These are phyloP conservation scores for Macadamia tetraphylla DNA, from an alignment of 164 flowering plant genomes.

Conservation along the genomic window DNA sequence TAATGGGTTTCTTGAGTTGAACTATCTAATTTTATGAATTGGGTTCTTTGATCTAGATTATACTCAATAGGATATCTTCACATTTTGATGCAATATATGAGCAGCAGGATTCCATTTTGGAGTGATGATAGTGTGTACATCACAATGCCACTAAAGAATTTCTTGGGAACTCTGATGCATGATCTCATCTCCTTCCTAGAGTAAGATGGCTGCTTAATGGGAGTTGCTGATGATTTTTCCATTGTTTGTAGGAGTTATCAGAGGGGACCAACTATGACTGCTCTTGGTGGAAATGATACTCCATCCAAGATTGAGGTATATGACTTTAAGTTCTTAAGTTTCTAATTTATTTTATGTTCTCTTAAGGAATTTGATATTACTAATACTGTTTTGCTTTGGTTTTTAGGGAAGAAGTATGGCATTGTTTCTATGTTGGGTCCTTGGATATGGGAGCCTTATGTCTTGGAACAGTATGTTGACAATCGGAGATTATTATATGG, in stretches of 20 bases:
- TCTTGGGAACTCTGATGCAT: neutral
- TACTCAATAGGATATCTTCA: no score
- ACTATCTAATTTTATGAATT: no score
- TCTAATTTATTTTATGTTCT: neutral
- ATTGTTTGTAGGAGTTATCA: neutral
- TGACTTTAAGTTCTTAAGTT: neutral
- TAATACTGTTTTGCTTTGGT: constrained; percentile 1
- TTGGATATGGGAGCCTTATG: constrained; percentile 44
- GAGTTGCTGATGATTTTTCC: neutral
- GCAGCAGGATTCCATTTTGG: neutral
- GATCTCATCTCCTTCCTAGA: neutral
- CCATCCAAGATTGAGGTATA: constrained; percentile 23
- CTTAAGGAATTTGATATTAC: neutral
- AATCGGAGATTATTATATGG: constrained; percentile 29
- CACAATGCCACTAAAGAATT: no score
- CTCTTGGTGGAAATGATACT: neutral
- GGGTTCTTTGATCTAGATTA: no score
- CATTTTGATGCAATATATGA: no score
- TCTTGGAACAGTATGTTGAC: constrained; percentile 56
- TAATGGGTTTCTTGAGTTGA: no score
- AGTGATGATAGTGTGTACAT: neutral
- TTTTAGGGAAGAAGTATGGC: constrained; percentile 37
- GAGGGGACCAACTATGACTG: constrained; percentile 9
- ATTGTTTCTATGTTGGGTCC: constrained; percentile 44
- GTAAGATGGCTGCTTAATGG: neutral